These are phyloP conservation scores for Xylariaceae sp. DNA, from an alignment of 2,329 filamentous ascomycete genomes.

Conservation along the genomic window DNA sequence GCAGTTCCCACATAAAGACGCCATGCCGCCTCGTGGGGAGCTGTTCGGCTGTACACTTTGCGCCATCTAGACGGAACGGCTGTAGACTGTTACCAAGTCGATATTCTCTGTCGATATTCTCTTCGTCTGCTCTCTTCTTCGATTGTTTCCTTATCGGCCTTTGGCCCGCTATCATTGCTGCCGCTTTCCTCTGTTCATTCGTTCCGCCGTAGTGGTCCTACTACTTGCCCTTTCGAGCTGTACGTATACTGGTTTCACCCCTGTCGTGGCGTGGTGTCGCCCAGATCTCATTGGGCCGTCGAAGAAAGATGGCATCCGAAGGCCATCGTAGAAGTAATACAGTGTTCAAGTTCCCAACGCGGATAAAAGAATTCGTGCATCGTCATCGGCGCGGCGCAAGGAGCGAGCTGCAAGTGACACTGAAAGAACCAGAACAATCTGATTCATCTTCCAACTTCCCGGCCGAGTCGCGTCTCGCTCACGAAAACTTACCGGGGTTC, in stretches of 20 bases:
- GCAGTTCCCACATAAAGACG: conserved; percentile 17
- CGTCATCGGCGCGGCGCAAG: conserved; percentile 17
- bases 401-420: conserved; percentile 10
- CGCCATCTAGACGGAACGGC: neutral
- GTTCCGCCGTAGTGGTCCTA: no score
- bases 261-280: no score
- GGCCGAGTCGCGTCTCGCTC: neutral
- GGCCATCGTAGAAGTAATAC: conserved; percentile 14
- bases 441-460: conserved; percentile 6
- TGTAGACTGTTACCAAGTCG: no score
- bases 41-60: conserved; percentile 10
- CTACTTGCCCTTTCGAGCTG: no score
- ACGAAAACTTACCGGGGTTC: conserved; percentile 15
- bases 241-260: no score
- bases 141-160: no score
- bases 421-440: conserved; percentile 6
- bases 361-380: conserved; percentile 24
- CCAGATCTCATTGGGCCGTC: conserved; percentile 6
- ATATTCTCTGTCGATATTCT: no score
- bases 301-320: conserved; percentile 13
- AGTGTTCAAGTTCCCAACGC: conserved; percentile 20
- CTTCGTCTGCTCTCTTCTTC: no score
- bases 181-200: no score
- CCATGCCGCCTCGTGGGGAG: conserved; percentile 14
- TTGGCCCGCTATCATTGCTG: no score